Conservation (phyloP, 805 yeast species). For the Zygosaccharomyces siamensis region DNA sequence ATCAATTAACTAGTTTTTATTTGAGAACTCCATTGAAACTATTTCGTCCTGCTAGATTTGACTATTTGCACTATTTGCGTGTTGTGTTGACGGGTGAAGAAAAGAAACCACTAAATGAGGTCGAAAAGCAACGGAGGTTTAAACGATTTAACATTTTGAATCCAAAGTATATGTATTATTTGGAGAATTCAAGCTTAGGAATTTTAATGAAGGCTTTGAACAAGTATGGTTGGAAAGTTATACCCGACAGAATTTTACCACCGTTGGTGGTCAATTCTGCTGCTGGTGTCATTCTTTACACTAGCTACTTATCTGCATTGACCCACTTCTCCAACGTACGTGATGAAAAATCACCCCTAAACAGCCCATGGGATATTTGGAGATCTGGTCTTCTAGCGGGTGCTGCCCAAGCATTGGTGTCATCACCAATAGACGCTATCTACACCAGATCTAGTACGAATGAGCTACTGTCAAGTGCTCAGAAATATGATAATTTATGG, state of each 20-base stretch:
- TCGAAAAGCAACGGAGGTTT: background rate
- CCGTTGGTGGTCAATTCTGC: constrained; percentile 85
- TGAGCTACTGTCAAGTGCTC: constrained; percentile 57
- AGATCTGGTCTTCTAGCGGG: constrained; percentile 86
- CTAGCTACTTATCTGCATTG: constrained; percentile 64
- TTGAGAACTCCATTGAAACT: constrained; percentile 77
- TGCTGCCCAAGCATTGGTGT: constrained; percentile 78
- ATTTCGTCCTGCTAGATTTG: constrained; percentile 87
- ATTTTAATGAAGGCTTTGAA: constrained; percentile 64
- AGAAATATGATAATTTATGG: constrained; percentile 68
- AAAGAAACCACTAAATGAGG: constrained; percentile 1
- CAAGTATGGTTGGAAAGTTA: constrained; percentile 78
- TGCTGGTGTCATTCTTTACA: constrained; percentile 82
- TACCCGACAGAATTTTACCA: constrained; percentile 76
- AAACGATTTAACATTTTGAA: constrained; percentile 8
- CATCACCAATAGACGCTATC: constrained; percentile 91
- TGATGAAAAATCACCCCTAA: constrained; percentile 22
- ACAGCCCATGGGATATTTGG: constrained; percentile 50
- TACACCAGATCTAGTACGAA: constrained; percentile 74
- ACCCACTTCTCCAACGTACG: constrained; percentile 17
- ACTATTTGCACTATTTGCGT: constrained; percentile 68
- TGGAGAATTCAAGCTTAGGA: constrained; percentile 77
- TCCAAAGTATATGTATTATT: constrained; percentile 30
- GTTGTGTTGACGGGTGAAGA: constrained; percentile 38
- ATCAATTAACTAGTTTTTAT: constrained; percentile 72